These are phyloP conservation scores for Hypoxylon sp. DNA, from an alignment of 2,329 filamentous ascomycete genomes.

Conservation along the genomic window DNA sequence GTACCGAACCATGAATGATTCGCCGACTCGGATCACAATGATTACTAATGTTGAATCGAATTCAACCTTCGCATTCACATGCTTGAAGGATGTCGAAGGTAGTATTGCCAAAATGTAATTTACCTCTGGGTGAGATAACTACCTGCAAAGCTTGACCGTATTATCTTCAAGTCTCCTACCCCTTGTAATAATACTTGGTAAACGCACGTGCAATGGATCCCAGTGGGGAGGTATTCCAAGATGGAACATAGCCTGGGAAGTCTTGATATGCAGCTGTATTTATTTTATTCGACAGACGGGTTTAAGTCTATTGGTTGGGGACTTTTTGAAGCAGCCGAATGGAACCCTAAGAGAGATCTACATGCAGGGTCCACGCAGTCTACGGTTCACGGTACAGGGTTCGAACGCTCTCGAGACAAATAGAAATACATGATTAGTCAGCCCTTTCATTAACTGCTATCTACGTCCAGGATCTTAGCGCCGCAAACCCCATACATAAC, in stretches of 20 bases:
- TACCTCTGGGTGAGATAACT: neutral
- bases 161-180: neutral
- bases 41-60: neutral
- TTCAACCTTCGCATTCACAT: neutral
- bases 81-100: neutral
- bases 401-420: neutral
- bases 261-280: neutral
- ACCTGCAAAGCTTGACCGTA: neutral
- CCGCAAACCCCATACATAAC: conserved; percentile 36
- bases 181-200: conserved; percentile 12
- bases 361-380: conserved; percentile 21
- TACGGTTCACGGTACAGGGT: neutral
- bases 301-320: conserved; percentile 18
- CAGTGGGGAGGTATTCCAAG: conserved; percentile 11
- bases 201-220: neutral
- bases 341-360: conserved; percentile 18
- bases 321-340: conserved; percentile 6
- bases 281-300: neutral
- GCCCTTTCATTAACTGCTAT: neutral
- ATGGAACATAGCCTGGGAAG: conserved; percentile 4
- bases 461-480: conserved; percentile 11
- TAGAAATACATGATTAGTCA: conserved; percentile 10
- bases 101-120: neutral
- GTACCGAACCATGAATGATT: neutral
- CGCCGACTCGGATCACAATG: neutral